Percentiles rank a stretch among this genome's conserved stretches.
These are phyloP conservation scores for Ophiosphaerella herpotricha DNA, from an alignment of 2,329 filamentous ascomycete species.

Conservation along the genomic window DNA sequence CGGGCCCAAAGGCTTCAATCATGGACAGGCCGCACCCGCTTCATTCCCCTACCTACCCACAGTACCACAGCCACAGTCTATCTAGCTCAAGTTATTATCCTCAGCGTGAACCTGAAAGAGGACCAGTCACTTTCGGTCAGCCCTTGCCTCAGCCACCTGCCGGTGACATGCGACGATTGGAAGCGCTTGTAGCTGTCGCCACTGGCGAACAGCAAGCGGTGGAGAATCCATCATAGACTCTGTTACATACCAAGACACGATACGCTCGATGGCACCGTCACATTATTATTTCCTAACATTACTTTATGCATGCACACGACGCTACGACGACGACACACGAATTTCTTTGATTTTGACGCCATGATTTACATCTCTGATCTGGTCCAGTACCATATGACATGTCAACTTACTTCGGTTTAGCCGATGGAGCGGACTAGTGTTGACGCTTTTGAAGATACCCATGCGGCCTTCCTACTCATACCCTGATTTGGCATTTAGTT, in stretches of 20 bases:
- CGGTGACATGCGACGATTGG: constrained; percentile 60
- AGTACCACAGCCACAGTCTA: constrained; percentile 36
- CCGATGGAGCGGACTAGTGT: constrained; percentile 28
- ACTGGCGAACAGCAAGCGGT: constrained; percentile 58
- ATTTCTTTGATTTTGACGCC: constrained; percentile 21
- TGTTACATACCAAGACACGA: not conserved
- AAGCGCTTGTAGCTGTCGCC: constrained; percentile 68
- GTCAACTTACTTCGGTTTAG: constrained; percentile 17
- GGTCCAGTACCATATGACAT: constrained; percentile 17
- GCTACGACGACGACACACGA: constrained; percentile 27
- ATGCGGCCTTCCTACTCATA: constrained; percentile 25
- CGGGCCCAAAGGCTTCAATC: constrained; percentile 32
- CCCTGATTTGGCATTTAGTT: constrained; percentile 9
- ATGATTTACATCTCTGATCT: constrained; percentile 19
- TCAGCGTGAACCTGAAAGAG: constrained; percentile 37
- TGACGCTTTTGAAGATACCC: constrained; percentile 39
- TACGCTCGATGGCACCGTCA: not conserved
- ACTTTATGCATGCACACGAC: constrained; percentile 17
- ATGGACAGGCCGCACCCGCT: constrained; percentile 45
- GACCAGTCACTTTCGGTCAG: constrained; percentile 37
- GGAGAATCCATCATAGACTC: constrained; percentile 28
- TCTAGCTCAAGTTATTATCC: constrained; percentile 36
- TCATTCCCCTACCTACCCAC: constrained; percentile 31
- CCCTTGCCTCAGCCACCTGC: constrained; percentile 41
- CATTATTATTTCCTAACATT: constrained; percentile 7